Conservation (phyloP, 23 red algal genomes). For the Chondrus crispus region DNA sequence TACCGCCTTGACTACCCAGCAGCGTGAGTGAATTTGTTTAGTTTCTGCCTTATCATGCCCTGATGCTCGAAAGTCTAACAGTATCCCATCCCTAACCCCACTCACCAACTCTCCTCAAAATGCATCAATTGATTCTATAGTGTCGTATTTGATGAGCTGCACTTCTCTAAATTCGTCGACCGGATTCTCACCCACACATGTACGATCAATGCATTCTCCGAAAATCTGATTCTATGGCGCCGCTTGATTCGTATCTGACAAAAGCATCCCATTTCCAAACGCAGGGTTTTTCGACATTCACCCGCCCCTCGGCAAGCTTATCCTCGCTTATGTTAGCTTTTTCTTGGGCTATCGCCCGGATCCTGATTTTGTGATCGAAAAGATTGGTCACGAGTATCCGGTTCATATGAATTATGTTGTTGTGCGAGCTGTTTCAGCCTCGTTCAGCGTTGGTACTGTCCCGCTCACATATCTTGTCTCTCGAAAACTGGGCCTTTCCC, state of each 20-base stretch:
- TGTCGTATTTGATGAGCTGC: constrained; percentile 69
- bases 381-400: constrained; percentile 74
- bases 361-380: constrained; percentile 66
- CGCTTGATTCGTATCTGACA: background rate
- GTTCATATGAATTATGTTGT: constrained; percentile 55
- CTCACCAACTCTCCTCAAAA: background rate
- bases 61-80: too few species aligned
- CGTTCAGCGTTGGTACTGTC: constrained; percentile 69
- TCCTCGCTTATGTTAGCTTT: constrained; percentile 58
- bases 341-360: constrained; percentile 60
- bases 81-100: too few species aligned
- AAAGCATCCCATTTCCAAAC: background rate
- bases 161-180: constrained; percentile 65
- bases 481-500: constrained; percentile 49
- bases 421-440: constrained; percentile 69
- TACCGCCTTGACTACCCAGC: background rate
- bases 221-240: background rate
- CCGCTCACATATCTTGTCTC: constrained; percentile 79
- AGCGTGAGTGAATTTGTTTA: background rate
- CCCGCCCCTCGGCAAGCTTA: constrained; percentile 94
- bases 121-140: background rate
- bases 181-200: constrained; percentile 68
- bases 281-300: constrained; percentile 98
- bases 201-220: background rate
- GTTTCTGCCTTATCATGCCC: too few species aligned